Evolutionary conservation across 176 grass and related monocot genomes (phyloP), one percentile per base, ranked within the genome.

Genomic region (Oryza glaberrima): DNA sequence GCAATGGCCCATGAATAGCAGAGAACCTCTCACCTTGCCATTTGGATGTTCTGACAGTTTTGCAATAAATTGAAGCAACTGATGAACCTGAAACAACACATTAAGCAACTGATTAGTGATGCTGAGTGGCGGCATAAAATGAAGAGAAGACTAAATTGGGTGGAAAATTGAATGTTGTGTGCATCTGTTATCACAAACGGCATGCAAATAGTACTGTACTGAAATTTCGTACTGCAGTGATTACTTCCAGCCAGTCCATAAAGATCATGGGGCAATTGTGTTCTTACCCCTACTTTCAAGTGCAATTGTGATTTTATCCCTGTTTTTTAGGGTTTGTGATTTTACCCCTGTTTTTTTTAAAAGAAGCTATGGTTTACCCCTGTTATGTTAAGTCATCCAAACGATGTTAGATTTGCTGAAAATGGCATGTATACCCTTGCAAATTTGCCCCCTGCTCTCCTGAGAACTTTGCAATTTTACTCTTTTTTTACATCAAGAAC

Each of bases 11-110:
- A 54, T 34, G 52, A 69, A 71, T 63, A 46, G 40, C 43, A 44
- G 17, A 84, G 43, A 79, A 52, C 5, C 77, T 70, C 49, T 88
- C 77, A 99, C 96, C 96, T 92, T 96, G 83, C 89, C 89, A 81
- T 87, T 87, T 58, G 93, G 96, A 82, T 99, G 96, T 52, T 99
- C 93, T 60, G 92, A 90, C 74, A 96, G 81, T 54, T 85, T 90
- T 75, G 90, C 69, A 88, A 95, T 65, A 87, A 99, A 99, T 48
- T 94, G 76, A 76, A 99, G 96, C 63, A 99, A 85, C 84, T 92
- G 96, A 89, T 84, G 88, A 75, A 96, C 90, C 96, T 99, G 83
- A 92, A 69, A 86, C 25, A 83, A 82, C 41, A 41, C 36, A 82
- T 77, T 49, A 77, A 88, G 17, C 34, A 88, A 72, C 16, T 80